These are phyloP conservation scores for Vaccinium macrocarpon DNA, from an alignment of 148 eudicot species.

Conservation along the genomic window DNA sequence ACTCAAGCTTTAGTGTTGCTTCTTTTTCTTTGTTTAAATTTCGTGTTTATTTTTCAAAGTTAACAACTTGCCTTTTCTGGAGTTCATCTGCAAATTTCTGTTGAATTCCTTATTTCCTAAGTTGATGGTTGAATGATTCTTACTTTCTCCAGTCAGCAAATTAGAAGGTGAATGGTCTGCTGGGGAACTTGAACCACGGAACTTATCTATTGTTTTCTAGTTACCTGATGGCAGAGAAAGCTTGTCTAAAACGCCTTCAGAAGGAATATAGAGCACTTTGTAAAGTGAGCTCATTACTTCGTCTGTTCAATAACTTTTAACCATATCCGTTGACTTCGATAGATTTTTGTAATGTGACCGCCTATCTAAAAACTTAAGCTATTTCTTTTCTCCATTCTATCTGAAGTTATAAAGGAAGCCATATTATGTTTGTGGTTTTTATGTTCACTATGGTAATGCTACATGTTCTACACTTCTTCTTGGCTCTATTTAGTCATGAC, in stretches of 20 bases:
- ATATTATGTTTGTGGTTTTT: not conserved
- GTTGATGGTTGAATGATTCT: not conserved
- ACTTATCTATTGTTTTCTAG: not conserved
- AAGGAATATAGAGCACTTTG: slow-evolving; percentile 24
- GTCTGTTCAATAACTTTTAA: not conserved
- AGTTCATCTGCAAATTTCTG: not conserved
- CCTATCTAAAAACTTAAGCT: not conserved
- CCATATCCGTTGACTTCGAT: not conserved
- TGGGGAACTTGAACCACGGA: not conserved
- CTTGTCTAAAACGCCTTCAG: slow-evolving; percentile 21
- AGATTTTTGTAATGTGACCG: not conserved
- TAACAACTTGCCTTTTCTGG: not conserved
- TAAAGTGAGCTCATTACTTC: slow-evolving; percentile 10
- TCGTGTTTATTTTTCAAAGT: not conserved
- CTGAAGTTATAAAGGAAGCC: not conserved
- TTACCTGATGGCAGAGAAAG: slow-evolving; percentile 20
- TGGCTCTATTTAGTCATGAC: not conserved
- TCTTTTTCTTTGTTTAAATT: not conserved
- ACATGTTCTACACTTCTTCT: not conserved
- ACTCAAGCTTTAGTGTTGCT: not conserved
- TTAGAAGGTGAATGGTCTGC: not conserved
- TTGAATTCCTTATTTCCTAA: not conserved
- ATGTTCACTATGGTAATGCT: not conserved
- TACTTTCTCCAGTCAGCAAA: not conserved
- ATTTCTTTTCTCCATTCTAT: not conserved